Evolutionary conservation across 2,329 filamentous ascomycete genomes (phyloP).

Genomic region (Pestalotiopsis sp.): DNA sequence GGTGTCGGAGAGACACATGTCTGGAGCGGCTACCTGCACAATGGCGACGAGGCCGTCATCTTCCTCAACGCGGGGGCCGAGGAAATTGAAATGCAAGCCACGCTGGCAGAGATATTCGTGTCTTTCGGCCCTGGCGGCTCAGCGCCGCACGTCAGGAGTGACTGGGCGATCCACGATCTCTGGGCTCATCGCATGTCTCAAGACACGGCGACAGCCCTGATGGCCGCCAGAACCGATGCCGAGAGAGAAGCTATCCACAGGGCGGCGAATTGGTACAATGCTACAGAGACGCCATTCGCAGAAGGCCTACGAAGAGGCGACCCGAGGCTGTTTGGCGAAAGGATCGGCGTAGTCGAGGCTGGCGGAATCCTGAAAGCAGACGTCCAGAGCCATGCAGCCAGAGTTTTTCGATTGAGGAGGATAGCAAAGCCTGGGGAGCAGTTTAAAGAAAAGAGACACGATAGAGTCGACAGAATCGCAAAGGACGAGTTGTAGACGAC

Average conservation of each 20-base stretch:
- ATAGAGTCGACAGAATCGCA: conserved; percentile 17
- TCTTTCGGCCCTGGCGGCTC: conserved; percentile 23
- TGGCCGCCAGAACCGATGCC: conserved; percentile 13
- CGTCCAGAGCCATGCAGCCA: conserved; percentile 21
- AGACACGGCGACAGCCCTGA: conserved; percentile 16
- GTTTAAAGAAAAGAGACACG: conserved; percentile 22
- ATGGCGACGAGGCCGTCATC: conserved; percentile 13
- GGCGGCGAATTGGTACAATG: conserved; percentile 21
- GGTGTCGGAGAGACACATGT: conserved; percentile 20
- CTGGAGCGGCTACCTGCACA: conserved; percentile 15
- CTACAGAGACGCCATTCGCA: conserved; percentile 21
- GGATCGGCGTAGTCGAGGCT: conserved; percentile 19
- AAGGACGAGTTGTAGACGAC: conserved; percentile 21
- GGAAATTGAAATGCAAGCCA: conserved; percentile 4
- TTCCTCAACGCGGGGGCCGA: conserved; percentile 12
- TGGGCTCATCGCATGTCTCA: conserved; percentile 23
- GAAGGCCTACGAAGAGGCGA: conserved; percentile 20
- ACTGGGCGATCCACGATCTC: conserved; percentile 24
- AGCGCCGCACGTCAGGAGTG: conserved; percentile 19
- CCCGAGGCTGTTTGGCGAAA: conserved; percentile 23
- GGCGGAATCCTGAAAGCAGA: conserved; percentile 16
- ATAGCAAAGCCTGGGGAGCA: conserved; percentile 20
- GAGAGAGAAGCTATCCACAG: conserved; percentile 12
- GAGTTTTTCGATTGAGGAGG: conserved; percentile 20
- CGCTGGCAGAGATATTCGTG: conserved; percentile 24